Conservation (phyloP, 805 yeast species). For the Nakazawaea holstii region DNA sequence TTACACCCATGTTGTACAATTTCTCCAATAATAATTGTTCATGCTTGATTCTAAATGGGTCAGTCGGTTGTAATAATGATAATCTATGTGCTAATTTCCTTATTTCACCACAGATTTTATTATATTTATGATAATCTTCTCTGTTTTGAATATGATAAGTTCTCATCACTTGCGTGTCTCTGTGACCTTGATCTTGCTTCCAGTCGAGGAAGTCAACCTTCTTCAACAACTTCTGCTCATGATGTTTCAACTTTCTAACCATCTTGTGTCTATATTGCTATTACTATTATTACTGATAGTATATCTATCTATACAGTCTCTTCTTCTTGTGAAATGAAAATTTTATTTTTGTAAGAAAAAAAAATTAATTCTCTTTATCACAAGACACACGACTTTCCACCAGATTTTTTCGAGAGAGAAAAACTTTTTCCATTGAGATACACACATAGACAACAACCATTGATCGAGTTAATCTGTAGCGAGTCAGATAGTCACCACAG, state of each 20-base stretch:
- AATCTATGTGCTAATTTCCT: conserved; percentile 83
- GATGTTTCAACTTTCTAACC: conserved; percentile 89
- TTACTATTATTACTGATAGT: too few species aligned
- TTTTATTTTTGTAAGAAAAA: too few species aligned
- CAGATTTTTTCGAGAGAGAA: too few species aligned
- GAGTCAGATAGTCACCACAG: too few species aligned
- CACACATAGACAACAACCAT: too few species aligned
- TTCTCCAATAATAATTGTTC: conserved; percentile 87
- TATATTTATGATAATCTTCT: conserved; percentile 93
- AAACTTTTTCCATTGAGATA: too few species aligned
- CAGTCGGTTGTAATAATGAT: conserved; percentile 80
- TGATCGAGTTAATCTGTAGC: too few species aligned
- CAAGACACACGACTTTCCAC: too few species aligned
- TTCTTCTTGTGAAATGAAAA: not conserved
- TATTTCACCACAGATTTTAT: conserved; percentile 86
- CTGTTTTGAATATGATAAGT: conserved; percentile 90
- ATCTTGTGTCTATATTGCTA: too few species aligned
- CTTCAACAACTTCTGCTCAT: conserved; percentile 89
- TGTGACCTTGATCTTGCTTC: conserved; percentile 93
- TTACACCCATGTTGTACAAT: conserved; percentile 80
- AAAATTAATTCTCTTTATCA: too few species aligned
- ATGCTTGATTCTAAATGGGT: conserved; percentile 81
- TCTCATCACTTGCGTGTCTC: conserved; percentile 96
- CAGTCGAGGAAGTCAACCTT: conserved; percentile 96
- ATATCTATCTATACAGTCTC: not conserved